Percentiles rank a stretch among this genome's conserved stretches.
phyloP scores from a whole-genome alignment of 768 basidiomycete species.

The Neoboletus magnificus region DNA sequence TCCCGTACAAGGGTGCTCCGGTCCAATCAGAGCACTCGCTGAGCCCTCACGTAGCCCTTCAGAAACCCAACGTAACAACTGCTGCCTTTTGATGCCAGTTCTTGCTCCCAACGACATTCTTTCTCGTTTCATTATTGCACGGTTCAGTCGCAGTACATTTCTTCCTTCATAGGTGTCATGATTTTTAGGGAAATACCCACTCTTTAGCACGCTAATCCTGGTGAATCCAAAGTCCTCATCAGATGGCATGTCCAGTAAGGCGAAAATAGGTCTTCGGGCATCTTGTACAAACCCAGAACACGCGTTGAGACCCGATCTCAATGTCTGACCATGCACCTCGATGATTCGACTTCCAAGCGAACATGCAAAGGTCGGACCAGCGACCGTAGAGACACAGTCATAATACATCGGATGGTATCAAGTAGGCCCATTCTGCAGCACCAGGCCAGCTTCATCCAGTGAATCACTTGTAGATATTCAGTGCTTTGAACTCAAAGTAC shows the following conservation, averaged over 20 bases:
- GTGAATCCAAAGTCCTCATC: neutral
- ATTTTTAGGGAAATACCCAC: neutral
- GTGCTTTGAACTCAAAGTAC: constrained; percentile 4
- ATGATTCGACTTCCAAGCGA: neutral
- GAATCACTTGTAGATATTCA: constrained; percentile 2
- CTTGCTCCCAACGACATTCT: too few species aligned
- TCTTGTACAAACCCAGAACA: too few species aligned
- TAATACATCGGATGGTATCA: neutral
- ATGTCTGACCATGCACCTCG: neutral
- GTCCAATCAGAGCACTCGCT: too few species aligned
- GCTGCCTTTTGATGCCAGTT: too few species aligned
- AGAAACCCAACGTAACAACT: too few species aligned
- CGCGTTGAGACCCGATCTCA: neutral
- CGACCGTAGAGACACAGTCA: neutral
- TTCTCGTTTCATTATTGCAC: neutral
- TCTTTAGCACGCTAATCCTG: neutral
- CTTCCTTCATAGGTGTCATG: neutral
- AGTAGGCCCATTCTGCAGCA: too few species aligned
- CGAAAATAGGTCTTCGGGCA: neutral
- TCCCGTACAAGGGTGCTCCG: too few species aligned
- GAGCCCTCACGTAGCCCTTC: too few species aligned
- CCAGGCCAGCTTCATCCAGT: neutral
- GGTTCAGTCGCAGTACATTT: neutral
- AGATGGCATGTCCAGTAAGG: neutral
- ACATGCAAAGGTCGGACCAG: neutral